These are phyloP conservation scores for Sphaerulina vaccinii DNA, from an alignment of 2,329 filamentous ascomycete species.

Conservation along the genomic window DNA sequence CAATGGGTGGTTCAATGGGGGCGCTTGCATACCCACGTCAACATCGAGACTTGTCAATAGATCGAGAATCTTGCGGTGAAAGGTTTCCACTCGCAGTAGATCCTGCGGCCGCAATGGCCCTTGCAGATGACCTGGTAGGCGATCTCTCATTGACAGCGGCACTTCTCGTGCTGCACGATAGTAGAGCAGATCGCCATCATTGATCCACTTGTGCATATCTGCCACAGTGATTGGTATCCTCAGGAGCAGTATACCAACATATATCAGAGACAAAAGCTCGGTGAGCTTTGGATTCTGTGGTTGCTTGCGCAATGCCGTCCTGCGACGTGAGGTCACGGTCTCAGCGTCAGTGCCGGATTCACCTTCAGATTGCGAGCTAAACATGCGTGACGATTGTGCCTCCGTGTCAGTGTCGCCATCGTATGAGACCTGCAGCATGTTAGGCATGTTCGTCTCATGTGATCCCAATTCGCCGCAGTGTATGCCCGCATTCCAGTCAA, in stretches of 20 bases:
- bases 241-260: conserved; percentile 73
- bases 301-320: conserved; percentile 40
- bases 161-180: conserved; percentile 60
- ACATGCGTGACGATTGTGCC: conserved; percentile 49
- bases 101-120: conserved; percentile 56
- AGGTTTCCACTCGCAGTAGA: conserved; percentile 50
- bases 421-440: conserved; percentile 15
- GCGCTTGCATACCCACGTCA: conserved; percentile 70
- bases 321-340: conserved; percentile 36
- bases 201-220: conserved; percentile 68
- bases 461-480: background rate
- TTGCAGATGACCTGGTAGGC: conserved; percentile 63
- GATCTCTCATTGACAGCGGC: conserved; percentile 63
- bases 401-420: conserved; percentile 37
- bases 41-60: conserved; percentile 62
- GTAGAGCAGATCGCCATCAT: conserved; percentile 68
- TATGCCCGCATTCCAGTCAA: background rate
- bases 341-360: conserved; percentile 42
- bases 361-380: conserved; percentile 58
- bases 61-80: conserved; percentile 65
- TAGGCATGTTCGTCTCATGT: background rate
- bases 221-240: conserved; percentile 73
- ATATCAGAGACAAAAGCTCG: conserved; percentile 76
- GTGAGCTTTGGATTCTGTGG: conserved; percentile 61
- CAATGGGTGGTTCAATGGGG: conserved; percentile 68